Evolutionary conservation across 495 filamentous ascomycete species (phyloP), one percentile per base, ranked within the genome.

Genomic region (Hypomontagnella submonticulosa): DNA sequence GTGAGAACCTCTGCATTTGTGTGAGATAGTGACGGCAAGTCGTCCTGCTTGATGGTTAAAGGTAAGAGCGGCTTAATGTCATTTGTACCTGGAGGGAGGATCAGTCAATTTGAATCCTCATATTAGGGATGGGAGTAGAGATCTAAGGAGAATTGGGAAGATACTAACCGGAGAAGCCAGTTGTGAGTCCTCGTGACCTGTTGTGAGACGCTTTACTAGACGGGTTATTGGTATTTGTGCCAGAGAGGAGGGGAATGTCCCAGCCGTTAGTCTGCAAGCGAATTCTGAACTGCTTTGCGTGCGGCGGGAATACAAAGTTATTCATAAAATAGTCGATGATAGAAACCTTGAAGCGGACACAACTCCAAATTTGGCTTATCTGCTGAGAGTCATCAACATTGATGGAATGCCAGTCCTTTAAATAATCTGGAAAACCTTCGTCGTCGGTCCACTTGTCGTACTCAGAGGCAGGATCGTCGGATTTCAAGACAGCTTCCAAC

Each of bases 1-100:
- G 79, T 76, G 36, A 84, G 63, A 0, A 86, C 83, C 58, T 84
- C 80, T 0, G 82, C 81, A 61, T 83, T 85, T 4, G 82, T 84
- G 52, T 83, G 79, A 0, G 71, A 69, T 2, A 84, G 63, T 0
- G 63, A 56, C 2, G 72, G 71, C 0, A 86, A 78, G 60, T 86
- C 82, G 5, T 80, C 56, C 61, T 86, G 83, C 42, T 70, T 75
- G 60, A 85, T 82, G 4, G 71, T 84, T 30, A 86, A 60, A 0
- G 83, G 83, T 8, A 85, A 66, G 66, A 84, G 73, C 1, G 65
- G 64, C 30, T 78, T 73, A 44, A 74, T 78, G 59, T 86, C 82
- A 47, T 85, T 85, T 4, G 83, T 85, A 2, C 83, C 83, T 49
- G 69, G 6, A 3, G 23, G 6, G 23, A 27, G 23, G 23, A 27